phyloP scores from a whole-genome alignment of 1,284 basidiomycete species.

The Spongiforma sp. region DNA sequence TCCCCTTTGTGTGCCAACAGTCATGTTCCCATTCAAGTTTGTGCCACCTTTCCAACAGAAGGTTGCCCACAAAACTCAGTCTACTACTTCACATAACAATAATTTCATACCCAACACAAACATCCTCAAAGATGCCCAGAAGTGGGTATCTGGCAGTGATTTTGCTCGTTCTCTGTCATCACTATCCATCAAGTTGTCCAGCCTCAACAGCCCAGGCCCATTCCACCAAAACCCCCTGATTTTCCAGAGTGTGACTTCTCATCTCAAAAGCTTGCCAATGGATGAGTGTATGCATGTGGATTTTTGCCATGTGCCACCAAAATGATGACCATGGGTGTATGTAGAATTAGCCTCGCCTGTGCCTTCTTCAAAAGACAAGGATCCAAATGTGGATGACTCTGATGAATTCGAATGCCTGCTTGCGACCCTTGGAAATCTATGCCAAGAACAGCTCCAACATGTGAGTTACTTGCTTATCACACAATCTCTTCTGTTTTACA shows the following conservation, averaged over 20 bases:
- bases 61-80: slow-evolving; percentile 14
- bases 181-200: slow-evolving; percentile 1
- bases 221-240: no score
- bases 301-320: background rate
- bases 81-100: slow-evolving; percentile 13
- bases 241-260: slow-evolving; percentile 18
- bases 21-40: slow-evolving; percentile 30
- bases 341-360: slow-evolving; percentile 3
- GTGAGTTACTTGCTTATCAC: slow-evolving; percentile 9
- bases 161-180: slow-evolving; percentile 9
- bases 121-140: no score
- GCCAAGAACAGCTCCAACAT: slow-evolving; percentile 19
- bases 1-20: no score
- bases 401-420: no score
- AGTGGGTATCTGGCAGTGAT: no score
- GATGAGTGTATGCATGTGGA: slow-evolving; percentile 34
- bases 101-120: no score
- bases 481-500: background rate
- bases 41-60: slow-evolving; percentile 12
- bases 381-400: no score
- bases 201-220: no score
- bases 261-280: slow-evolving; percentile 10
- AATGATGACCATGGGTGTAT: slow-evolving; percentile 12
- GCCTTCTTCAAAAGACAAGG: slow-evolving; percentile 3
- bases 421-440: no score